Base-by-base conservation (phyloP, 306 rosid genomes). In the Canavalia gladiata region DNA sequence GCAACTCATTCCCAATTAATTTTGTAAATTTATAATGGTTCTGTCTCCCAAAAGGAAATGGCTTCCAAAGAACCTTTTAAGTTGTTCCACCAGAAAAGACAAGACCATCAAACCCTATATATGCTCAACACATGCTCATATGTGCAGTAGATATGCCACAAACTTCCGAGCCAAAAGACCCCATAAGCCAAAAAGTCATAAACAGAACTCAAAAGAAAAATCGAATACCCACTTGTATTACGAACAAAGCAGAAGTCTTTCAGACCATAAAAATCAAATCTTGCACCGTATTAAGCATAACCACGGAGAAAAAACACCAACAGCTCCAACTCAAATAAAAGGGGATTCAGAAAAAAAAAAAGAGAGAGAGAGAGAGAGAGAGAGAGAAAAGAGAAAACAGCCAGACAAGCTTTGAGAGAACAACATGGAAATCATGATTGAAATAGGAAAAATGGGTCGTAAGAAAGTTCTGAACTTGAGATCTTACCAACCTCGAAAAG, bases 401-500 rank as follows among this genome's bases (percentile, higher is more conserved):
- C 8, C 28, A 43, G 30, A 52, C 49, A 73, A 72, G 11, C 13
- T 18, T 25, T 10, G 3, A 68, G 45, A 37, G 68, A 81, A 34
- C 2, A 84, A 60, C 8, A 43, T 45, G 33, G 74, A 83, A 59
- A 69, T 46, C 6, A 52, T 3, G 52, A 62, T 4, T n/a, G 68
- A 55, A 80, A 58, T 0, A 8, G 33, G 3, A 37, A 34, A 75
- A 56, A 47, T 35, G 73, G 63, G 57, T 31, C 0, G 3, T 41
- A 30, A 74, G 43, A 47, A 75, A 86, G 65, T 49, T 55, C 1
- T 8, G 77, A 31, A 47, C 18, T 69, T 71, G 59, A 80, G 83
- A 80, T 76, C 35, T 65, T 80, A 76, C 85, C 54, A 45, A 51
- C 59, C 54, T 58, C 58, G 84, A 66, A 43, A 52, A 51, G 9